Conservation (phyloP, 352 stramenopile genomes). For the Phytophthora podocarpi region DNA sequence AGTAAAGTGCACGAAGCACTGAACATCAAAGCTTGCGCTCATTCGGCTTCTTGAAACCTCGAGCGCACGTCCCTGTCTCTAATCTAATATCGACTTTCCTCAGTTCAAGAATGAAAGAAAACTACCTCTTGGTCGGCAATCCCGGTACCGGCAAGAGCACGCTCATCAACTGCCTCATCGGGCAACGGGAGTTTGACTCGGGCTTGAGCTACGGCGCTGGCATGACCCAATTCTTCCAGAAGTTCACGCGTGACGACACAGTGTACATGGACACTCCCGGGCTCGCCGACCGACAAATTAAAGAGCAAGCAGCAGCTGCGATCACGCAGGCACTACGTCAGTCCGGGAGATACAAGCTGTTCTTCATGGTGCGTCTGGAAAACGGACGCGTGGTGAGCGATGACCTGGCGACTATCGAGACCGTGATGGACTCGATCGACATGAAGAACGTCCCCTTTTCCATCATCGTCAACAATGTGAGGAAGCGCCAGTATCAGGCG, state of each 20-base stretch:
- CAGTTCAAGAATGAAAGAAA: neutral
- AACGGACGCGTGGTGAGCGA: conserved; percentile 24
- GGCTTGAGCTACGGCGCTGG: conserved; percentile 14
- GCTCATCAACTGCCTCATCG: conserved; percentile 33
- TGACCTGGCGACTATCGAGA: conserved; percentile 25
- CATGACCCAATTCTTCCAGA: conserved; percentile 21
- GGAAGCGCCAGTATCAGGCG: conserved; percentile 7
- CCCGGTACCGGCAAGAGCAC: conserved; percentile 31
- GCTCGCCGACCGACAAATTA: conserved; percentile 7
- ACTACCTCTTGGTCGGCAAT: conserved; percentile 28
- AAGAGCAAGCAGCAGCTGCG: neutral
- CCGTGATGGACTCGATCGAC: conserved; percentile 22
- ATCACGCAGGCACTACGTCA: conserved; percentile 23
- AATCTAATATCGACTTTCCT: no score
- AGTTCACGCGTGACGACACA: conserved; percentile 5
- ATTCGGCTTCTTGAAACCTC: neutral
- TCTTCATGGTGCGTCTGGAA: conserved; percentile 33
- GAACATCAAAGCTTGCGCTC: neutral
- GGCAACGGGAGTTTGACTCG: conserved; percentile 2
- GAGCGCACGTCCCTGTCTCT: neutral
- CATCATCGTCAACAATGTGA: conserved; percentile 28
- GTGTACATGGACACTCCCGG: conserved; percentile 36
- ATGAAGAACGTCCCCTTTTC: conserved; percentile 12
- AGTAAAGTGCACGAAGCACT: no score
- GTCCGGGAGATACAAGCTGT: conserved; percentile 26